Evolutionary conservation across 306 rosid genomes (phyloP), one percentile per base, ranked within the genome.

Genomic region (Vigna reflexopilosa): DNA sequence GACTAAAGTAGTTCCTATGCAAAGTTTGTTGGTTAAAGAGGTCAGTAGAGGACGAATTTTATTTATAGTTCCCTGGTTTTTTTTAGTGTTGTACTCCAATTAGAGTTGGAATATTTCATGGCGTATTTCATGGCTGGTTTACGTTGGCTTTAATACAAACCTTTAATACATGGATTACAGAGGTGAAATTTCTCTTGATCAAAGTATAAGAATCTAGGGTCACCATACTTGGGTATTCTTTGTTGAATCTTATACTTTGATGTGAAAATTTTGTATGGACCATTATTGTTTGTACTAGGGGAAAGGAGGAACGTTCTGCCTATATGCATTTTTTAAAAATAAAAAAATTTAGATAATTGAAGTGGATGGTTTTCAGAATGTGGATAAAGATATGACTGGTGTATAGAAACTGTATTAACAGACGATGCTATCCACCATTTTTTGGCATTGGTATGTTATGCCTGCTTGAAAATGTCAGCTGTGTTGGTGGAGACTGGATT

Each of bases 391-490:
- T 42, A 42, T 42, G 47, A 42, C 2, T 42, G 47, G 12, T 42
- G 47, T 9, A 48, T 54, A 28, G 59, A 67, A 40, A 50, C 59
- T 72, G 57, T 48, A 47, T 73, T 73, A 77, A 22, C 47, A 12
- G 44, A 38, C 61, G 75, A 50, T 76, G 69, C 82, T 5, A 55
- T 62, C 64, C 69, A 54, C 10, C 38, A 20, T 13, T 70, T 30
- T 3, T 26, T 44, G 34, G 59, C 72, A 59, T 17, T 7, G 4
- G 15, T 55, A 36, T 58, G 42, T 56, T 68, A 49, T 76, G 62
- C 74, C 26, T 50, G 50, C 81, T 19, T 52, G 47, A 40, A 69
- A 61, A 70, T 40, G 45, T 61, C 61, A 69, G 70, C 28, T 67
- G 17, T 54, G 73, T 34, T 45, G 38, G 22, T 42, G 63, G 54